Percentiles rank a stretch among this genome's conserved stretches.
phyloP scores from a whole-genome alignment of 2,329 filamentous ascomycete species.

The Aureobasidium sp. region DNA sequence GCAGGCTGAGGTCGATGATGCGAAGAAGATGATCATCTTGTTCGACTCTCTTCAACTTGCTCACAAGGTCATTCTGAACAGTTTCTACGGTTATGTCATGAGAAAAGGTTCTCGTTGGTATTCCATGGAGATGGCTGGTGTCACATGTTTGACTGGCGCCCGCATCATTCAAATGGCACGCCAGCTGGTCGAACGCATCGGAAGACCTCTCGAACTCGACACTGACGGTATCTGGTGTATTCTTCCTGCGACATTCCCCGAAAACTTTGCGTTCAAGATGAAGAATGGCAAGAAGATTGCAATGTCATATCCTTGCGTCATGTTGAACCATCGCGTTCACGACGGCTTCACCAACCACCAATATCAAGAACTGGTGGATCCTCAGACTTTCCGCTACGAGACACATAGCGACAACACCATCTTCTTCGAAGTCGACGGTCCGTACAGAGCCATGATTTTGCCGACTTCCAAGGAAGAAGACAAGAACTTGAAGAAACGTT shows the following conservation, averaged over 20 bases:
- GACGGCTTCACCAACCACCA: slow-evolving; percentile 93
- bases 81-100: slow-evolving; percentile 99
- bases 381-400: slow-evolving; percentile 76
- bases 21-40: slow-evolving; percentile 97
- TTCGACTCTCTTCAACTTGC: slow-evolving; percentile 94
- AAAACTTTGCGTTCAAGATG: slow-evolving; percentile 89
- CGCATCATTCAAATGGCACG: slow-evolving; percentile 95
- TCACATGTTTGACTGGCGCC: slow-evolving; percentile 92
- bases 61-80: slow-evolving; percentile 98
- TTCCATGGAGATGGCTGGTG: slow-evolving; percentile 98
- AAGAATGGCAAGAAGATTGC: slow-evolving; percentile 92
- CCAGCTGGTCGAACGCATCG: slow-evolving; percentile 85
- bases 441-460: slow-evolving; percentile 94
- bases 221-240: slow-evolving; percentile 99
- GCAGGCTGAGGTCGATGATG: slow-evolving; percentile 71
- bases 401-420: slow-evolving; percentile 98
- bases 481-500: slow-evolving; percentile 98
- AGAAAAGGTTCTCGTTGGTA: slow-evolving; percentile 98
- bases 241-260: slow-evolving; percentile 88
- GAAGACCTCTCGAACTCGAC: slow-evolving; percentile 85
- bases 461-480: slow-evolving; percentile 98
- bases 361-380: slow-evolving; percentile 82
- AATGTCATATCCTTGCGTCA: slow-evolving; percentile 97
- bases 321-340: slow-evolving; percentile 97
- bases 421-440: slow-evolving; percentile 98